These are phyloP conservation scores for Ananas comosus DNA, from an alignment of 176 grass and related monocot species.

Conservation along the genomic window DNA sequence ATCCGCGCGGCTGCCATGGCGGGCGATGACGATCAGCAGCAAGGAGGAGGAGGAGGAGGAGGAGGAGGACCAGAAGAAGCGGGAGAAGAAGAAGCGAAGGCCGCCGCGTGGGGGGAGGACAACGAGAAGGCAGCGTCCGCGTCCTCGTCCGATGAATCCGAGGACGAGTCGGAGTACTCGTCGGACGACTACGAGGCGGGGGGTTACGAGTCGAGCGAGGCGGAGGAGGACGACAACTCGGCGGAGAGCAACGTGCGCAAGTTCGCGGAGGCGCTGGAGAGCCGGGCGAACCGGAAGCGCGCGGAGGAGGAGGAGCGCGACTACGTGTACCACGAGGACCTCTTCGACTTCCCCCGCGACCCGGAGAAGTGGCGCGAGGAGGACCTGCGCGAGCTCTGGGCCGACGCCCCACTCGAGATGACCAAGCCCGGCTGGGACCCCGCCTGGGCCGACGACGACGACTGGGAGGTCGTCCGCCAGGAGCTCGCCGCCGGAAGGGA, in stretches of 20 bases:
- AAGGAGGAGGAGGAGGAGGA: background rate
- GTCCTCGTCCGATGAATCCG: background rate
- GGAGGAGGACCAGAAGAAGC: background rate
- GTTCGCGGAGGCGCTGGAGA: slow-evolving; percentile 12
- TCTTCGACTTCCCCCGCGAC: slow-evolving; percentile 26
- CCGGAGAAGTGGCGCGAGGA: slow-evolving; percentile 37
- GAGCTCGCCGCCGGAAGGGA: background rate
- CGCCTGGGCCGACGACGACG: slow-evolving; percentile 16
- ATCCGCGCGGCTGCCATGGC: background rate
- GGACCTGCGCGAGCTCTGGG: slow-evolving; percentile 31
- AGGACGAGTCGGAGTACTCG: slow-evolving; percentile 11
- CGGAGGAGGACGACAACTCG: background rate
- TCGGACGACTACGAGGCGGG: background rate
- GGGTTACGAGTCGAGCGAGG: background rate
- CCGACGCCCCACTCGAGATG: slow-evolving; percentile 16
- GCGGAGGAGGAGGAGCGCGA: slow-evolving; percentile 8
- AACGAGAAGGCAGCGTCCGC: background rate
- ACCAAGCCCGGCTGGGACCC: slow-evolving; percentile 25
- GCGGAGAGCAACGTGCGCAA: slow-evolving; percentile 2
- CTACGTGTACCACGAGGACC: slow-evolving; percentile 14
- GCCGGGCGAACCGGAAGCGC: slow-evolving; percentile 3
- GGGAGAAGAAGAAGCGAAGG: background rate
- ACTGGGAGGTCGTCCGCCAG: slow-evolving; percentile 10
- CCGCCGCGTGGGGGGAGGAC: background rate
- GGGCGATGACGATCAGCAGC: background rate